Percentiles rank a stretch among this genome's conserved stretches.
Conservation (phyloP, 106 monocot species). For the Ottelia alismoides region DNA sequence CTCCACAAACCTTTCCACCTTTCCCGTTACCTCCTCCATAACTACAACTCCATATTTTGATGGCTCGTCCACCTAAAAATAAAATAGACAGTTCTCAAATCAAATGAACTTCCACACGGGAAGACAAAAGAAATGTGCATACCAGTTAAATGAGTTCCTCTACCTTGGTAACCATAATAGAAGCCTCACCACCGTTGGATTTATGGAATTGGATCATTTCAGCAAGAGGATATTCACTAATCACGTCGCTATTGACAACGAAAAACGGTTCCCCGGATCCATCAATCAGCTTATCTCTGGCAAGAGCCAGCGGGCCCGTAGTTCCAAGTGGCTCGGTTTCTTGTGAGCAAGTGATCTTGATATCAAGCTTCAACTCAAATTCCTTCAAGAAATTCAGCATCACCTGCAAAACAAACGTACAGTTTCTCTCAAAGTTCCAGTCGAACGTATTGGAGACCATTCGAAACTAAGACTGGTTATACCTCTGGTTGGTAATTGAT, state of each 20-base stretch:
- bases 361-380: slow-evolving; percentile 55
- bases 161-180: slow-evolving; percentile 83
- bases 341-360: slow-evolving; percentile 78
- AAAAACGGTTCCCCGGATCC: slow-evolving; percentile 81
- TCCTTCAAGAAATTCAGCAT: slow-evolving; percentile 80
- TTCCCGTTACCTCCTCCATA: slow-evolving; percentile 64
- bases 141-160: too few relatives aligned
- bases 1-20: slow-evolving; percentile 75
- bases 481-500: slow-evolving; percentile 63
- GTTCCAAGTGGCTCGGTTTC: slow-evolving; percentile 81
- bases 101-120: too few relatives aligned
- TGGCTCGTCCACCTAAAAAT: slow-evolving; percentile 81
- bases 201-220: slow-evolving; percentile 59
- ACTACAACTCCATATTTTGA: slow-evolving; percentile 91
- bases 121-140: too few relatives aligned
- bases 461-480: too few relatives aligned
- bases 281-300: slow-evolving; percentile 51
- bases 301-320: slow-evolving; percentile 72
- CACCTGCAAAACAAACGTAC: slow-evolving; percentile 18
- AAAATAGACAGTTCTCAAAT: too few relatives aligned
- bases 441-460: too few relatives aligned
- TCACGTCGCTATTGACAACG: slow-evolving; percentile 82
- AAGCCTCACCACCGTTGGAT: slow-evolving; percentile 48
- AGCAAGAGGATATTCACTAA: slow-evolving; percentile 65
- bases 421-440: too few relatives aligned